Conservation (phyloP, 306 rosid genomes). For the Corylus heterophylla region DNA sequence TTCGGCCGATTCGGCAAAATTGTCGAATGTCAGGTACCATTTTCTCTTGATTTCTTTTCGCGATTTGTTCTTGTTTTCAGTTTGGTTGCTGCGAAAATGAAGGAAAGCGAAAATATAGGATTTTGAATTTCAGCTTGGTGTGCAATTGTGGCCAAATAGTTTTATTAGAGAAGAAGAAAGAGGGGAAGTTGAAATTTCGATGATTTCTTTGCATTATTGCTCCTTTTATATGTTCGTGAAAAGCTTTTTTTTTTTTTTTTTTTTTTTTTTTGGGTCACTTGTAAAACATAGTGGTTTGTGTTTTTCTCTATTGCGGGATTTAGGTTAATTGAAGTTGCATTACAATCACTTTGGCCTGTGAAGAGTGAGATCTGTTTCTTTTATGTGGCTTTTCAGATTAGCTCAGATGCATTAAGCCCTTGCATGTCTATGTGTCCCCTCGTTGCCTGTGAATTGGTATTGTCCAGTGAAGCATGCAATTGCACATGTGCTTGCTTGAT, state of each 20-base stretch:
- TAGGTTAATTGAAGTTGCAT: neutral
- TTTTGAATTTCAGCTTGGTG: neutral
- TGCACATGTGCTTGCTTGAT: neutral
- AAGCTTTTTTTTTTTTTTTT: too few species aligned
- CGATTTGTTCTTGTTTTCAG: neutral
- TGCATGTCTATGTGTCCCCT: neutral
- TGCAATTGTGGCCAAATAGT: too few species aligned
- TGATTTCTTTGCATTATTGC: neutral
- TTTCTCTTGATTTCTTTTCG: slow-evolving; percentile 4
- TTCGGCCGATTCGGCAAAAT: slow-evolving; percentile 83
- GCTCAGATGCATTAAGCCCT: too few species aligned
- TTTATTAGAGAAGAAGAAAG: too few species aligned
- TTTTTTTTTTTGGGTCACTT: neutral
- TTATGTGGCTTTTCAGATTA: too few species aligned
- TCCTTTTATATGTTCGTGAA: neutral
- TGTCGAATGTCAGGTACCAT: slow-evolving; percentile 69
- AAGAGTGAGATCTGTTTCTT: too few species aligned
- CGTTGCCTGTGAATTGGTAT: neutral
- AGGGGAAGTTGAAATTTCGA: neutral
- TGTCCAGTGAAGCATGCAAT: neutral
- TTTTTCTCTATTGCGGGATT: neutral
- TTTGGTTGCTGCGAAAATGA: slow-evolving; percentile 22
- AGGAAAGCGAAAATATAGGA: neutral
- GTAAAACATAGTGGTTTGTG: neutral
- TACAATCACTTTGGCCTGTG: neutral